A percentile compares a stretch with the other conserved stretches of the same genome.
phyloP scores from a whole-genome alignment of 768 basidiomycete genomes.

The Pleurotus salmoneostramineus region DNA sequence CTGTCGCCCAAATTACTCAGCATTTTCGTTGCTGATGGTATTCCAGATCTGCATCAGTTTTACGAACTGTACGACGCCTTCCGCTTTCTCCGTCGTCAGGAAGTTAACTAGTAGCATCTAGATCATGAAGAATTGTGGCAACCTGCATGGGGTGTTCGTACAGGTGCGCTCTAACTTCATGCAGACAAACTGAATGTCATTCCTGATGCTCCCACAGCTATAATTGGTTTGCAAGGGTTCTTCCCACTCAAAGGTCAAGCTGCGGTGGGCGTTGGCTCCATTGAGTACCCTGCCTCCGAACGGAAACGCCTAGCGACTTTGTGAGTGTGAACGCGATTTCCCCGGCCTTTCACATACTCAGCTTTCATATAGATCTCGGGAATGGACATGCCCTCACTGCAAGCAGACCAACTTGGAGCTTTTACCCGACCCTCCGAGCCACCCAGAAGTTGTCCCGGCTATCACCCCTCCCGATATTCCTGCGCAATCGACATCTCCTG shows the following conservation, averaged over 20 bases:
- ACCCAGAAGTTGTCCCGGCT: neutral
- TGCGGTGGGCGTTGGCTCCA: slow-evolving; percentile 82
- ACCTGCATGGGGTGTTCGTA: slow-evolving; percentile 97
- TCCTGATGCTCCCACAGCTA: slow-evolving; percentile 42
- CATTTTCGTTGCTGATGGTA: neutral
- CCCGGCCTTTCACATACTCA: slow-evolving; percentile 10
- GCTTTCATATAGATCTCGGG: slow-evolving; percentile 56
- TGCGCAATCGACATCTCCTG: neutral
- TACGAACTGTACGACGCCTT: slow-evolving; percentile 65
- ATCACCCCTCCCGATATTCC: neutral
- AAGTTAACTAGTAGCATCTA: slow-evolving; percentile 20
- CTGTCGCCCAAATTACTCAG: slow-evolving; percentile 13
- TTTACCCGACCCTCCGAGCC: slow-evolving; percentile 60
- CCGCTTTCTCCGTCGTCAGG: slow-evolving; percentile 3
- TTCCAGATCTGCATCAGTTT: slow-evolving; percentile 88
- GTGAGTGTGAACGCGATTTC: slow-evolving; percentile 38
- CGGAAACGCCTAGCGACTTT: slow-evolving; percentile 73
- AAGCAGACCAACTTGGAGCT: slow-evolving; percentile 60
- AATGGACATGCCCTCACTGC: slow-evolving; percentile 79
- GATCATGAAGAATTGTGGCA: slow-evolving; percentile 98
- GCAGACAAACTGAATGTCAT: neutral
- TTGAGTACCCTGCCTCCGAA: slow-evolving; percentile 73
- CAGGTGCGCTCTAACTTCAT: slow-evolving; percentile 45
- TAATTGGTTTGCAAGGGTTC: slow-evolving; percentile 85
- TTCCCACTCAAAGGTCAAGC: slow-evolving; percentile 87